Percentiles rank a stretch among this genome's conserved stretches.
These are phyloP conservation scores for Ilyonectria destructans DNA, from an alignment of 2,329 filamentous ascomycete genomes.

Conservation along the genomic window DNA sequence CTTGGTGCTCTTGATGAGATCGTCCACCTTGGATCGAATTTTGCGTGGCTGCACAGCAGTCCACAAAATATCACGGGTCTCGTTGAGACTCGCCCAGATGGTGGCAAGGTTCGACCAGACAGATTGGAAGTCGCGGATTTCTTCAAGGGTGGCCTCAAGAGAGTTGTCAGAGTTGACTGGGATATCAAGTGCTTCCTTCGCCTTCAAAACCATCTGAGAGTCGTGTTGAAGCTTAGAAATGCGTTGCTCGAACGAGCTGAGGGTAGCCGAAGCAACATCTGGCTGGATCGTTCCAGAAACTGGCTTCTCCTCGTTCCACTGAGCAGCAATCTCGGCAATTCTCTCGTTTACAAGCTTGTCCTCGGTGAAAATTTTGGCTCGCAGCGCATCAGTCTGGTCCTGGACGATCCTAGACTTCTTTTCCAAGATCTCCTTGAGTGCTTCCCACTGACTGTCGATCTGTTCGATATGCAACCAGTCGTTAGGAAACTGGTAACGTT, in stretches of 20 bases:
- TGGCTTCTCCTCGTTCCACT: conserved; percentile 98
- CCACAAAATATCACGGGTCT: conserved; percentile 94
- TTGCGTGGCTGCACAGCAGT: conserved; percentile 96
- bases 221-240: conserved; percentile 91
- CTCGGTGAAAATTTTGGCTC: conserved; percentile 94
- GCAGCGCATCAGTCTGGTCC: conserved; percentile 94
- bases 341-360: conserved; percentile 93
- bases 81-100: conserved; percentile 96
- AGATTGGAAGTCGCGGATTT: conserved; percentile 98
- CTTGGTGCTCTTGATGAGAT: conserved; percentile 96
- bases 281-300: conserved; percentile 95
- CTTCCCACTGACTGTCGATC: conserved; percentile 95
- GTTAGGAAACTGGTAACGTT: conserved; percentile 92
- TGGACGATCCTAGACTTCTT: conserved; percentile 96
- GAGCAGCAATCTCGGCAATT: conserved; percentile 85
- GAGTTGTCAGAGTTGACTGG: conserved; percentile 85
- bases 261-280: conserved; percentile 86
- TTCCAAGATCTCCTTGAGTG: conserved; percentile 90
- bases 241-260: conserved; percentile 86
- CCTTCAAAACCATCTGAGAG: conserved; percentile 93
- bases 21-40: conserved; percentile 89
- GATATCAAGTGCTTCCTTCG: conserved; percentile 96
- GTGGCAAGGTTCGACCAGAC: conserved; percentile 97
- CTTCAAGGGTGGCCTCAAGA: conserved; percentile 90
- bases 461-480: conserved; percentile 98